Conservation (phyloP, 2,329 filamentous ascomycete species). For the Alternaria infectoria region DNA sequence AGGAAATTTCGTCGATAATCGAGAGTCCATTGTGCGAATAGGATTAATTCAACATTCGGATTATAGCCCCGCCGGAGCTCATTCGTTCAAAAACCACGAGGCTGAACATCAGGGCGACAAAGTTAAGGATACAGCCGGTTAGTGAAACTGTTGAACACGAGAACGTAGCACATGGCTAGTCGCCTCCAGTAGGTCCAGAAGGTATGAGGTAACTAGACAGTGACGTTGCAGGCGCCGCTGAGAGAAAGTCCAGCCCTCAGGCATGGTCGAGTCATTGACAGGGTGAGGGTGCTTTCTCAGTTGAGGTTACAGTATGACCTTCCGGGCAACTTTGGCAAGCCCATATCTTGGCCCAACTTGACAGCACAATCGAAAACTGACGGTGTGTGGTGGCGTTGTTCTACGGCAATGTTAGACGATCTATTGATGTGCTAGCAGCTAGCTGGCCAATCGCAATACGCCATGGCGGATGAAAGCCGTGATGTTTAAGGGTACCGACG, state of each 20-base stretch:
- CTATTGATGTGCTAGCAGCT: slow-evolving; percentile 22
- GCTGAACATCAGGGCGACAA: slow-evolving; percentile 4
- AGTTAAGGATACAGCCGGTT: slow-evolving; percentile 16
- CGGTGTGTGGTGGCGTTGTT: slow-evolving; percentile 17
- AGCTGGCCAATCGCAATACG: slow-evolving; percentile 14
- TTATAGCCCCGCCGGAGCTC: slow-evolving; percentile 7
- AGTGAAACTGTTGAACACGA: slow-evolving; percentile 24
- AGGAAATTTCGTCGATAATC: background rate
- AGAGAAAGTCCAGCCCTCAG: background rate
- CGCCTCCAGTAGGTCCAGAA: background rate
- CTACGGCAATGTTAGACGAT: slow-evolving; percentile 23
- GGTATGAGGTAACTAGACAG: slow-evolving; percentile 7
- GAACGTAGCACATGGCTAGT: slow-evolving; percentile 4
- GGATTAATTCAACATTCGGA: slow-evolving; percentile 3
- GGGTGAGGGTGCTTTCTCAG: slow-evolving; percentile 2
- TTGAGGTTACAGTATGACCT: background rate
- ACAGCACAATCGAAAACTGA: slow-evolving; percentile 9
- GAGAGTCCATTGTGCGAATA: slow-evolving; percentile 2
- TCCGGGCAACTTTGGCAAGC: background rate
- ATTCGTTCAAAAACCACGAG: slow-evolving; percentile 9
- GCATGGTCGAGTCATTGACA: slow-evolving; percentile 3
- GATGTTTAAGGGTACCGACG: slow-evolving; percentile 20
- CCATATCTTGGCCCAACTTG: slow-evolving; percentile 7
- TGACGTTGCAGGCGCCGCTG: background rate
- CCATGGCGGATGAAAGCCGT: slow-evolving; percentile 14